Conservation (phyloP, 169 alveolate species). For the Prorocentrum cordatum region DNA sequence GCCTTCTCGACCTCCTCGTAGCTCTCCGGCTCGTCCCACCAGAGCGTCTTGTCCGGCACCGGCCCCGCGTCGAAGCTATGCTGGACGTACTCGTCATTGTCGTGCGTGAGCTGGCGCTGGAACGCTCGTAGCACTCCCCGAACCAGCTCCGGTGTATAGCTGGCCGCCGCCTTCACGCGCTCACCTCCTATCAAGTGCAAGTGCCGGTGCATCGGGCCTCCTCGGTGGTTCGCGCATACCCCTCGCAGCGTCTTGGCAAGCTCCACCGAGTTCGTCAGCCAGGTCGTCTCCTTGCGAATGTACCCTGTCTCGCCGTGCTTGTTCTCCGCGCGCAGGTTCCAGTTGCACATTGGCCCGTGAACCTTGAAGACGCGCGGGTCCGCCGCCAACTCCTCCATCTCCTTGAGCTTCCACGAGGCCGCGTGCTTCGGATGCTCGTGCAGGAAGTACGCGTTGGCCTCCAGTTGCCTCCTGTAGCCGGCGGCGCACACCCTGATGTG, state of each 20-base stretch:
- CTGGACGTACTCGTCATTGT: no score
- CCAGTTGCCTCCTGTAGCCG: neutral
- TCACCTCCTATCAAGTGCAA: neutral
- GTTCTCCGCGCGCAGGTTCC: neutral
- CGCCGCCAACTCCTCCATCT: neutral
- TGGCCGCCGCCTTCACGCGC: neutral
- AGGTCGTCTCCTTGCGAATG: neutral
- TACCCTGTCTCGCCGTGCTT: neutral
- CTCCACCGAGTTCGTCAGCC: neutral
- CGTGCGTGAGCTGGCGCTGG: no score
- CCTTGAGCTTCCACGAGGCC: neutral
- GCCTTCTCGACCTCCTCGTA: no score
- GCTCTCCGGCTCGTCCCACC: no score
- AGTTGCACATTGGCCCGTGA: neutral
- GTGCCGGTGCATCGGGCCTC: neutral
- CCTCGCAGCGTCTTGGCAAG: neutral
- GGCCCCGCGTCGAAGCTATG: no score
- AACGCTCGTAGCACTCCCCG: no score
- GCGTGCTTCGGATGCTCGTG: conserved; percentile 17
- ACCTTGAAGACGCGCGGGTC: neutral
- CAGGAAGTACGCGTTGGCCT: neutral
- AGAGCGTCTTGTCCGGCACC: no score
- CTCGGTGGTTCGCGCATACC: neutral
- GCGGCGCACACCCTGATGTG: neutral
- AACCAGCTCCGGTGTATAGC: neutral